These are phyloP conservation scores for Fusarium acutatum DNA, from an alignment of 2,329 filamentous ascomycete species.

Conservation along the genomic window DNA sequence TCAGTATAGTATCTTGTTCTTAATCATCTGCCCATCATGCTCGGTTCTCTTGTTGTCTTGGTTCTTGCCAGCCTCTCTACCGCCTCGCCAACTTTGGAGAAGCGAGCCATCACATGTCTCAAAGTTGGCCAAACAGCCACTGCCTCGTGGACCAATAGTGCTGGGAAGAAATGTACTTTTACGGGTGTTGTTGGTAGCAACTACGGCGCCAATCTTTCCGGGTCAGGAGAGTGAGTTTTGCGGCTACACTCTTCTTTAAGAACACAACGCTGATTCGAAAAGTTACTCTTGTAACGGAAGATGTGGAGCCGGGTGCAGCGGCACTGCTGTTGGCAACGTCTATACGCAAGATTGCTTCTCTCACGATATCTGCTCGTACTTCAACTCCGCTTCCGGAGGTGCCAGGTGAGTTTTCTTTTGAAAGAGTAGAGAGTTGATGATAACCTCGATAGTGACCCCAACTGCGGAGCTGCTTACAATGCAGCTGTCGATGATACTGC, in stretches of 20 bases:
- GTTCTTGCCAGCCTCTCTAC: constrained; percentile 6
- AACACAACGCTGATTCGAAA: not conserved
- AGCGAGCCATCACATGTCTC: constrained; percentile 33
- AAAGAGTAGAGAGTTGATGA: not conserved
- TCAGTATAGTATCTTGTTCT: accelerated
- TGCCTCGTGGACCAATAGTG: constrained; percentile 56
- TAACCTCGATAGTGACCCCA: constrained; percentile 50
- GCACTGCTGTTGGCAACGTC: constrained; percentile 53
- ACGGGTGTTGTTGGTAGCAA: constrained; percentile 57
- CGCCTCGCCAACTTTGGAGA: constrained; percentile 23
- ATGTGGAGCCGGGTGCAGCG: constrained; percentile 57
- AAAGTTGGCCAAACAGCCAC: constrained; percentile 48
- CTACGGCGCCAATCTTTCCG: constrained; percentile 53
- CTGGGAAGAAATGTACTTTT: constrained; percentile 53
- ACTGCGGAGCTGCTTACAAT: constrained; percentile 56
- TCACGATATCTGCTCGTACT: constrained; percentile 61
- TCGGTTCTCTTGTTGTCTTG: constrained; percentile 6
- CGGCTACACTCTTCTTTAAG: accelerated
- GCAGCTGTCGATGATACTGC: constrained; percentile 55
- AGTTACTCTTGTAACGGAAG: constrained; percentile 61
- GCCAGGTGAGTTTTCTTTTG: constrained; percentile 45
- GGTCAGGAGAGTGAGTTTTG: constrained; percentile 53
- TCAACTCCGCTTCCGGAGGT: constrained; percentile 57
- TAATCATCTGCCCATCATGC: not conserved
- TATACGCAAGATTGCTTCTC: constrained; percentile 62